Conservation (phyloP, 78 protist species). For the Speleostelium caveatum region DNA sequence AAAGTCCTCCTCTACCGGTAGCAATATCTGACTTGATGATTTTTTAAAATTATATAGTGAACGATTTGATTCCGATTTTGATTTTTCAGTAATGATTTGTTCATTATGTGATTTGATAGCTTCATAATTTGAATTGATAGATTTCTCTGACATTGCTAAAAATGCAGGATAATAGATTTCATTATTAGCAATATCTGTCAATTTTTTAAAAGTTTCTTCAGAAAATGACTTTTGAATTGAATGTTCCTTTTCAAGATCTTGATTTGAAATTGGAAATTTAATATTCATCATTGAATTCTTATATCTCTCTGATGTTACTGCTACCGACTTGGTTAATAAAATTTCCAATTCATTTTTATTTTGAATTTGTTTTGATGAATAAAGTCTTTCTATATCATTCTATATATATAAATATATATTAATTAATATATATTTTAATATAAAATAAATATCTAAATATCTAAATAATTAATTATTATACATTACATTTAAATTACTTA, state of each 20-base stretch:
- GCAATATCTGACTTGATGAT: neutral
- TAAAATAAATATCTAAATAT: no score
- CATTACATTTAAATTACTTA: slow-evolving; percentile 11
- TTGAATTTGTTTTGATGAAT: neutral
- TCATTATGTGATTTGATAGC: neutral
- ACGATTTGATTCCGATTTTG: neutral
- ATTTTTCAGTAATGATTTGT: slow-evolving; percentile 4
- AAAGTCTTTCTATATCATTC: slow-evolving; percentile 36
- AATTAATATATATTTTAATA: no score
- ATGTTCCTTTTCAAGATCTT: neutral
- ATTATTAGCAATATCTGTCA: slow-evolving; percentile 7
- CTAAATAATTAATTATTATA: neutral
- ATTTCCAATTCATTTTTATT: slow-evolving; percentile 50
- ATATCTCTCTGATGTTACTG: neutral
- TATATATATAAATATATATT: no score
- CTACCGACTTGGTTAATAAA: slow-evolving; percentile 19
- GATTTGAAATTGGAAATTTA: neutral
- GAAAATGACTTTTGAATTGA: neutral
- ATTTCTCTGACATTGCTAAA: slow-evolving; percentile 13
- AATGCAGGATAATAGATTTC: slow-evolving; percentile 34
- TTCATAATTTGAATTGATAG: neutral
- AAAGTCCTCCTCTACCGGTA: slow-evolving; percentile 41
- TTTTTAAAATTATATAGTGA: slow-evolving; percentile 27
- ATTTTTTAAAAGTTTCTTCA: neutral
- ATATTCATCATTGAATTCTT: neutral